Base-by-base conservation (phyloP, 2,329 filamentous ascomycete genomes). In the Myriosclerotinia duriaeana region DNA sequence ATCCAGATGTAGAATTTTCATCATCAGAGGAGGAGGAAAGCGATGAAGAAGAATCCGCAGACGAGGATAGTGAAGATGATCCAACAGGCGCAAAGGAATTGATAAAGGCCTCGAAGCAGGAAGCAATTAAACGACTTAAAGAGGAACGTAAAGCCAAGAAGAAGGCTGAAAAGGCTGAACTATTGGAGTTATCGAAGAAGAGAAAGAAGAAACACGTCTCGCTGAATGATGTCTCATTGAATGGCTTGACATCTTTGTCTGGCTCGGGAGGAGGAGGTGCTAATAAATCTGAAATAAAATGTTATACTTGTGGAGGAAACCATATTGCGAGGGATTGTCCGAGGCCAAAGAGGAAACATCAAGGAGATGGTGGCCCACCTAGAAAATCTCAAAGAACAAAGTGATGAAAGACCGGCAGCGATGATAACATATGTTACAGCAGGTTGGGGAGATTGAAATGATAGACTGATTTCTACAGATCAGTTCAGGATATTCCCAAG, bases 151-250 rank as follows among this genome's bases (percentile, higher is more conserved):
- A 79, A 71, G 78, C 78, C 50, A 82, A 81, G 73, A 80, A 80
- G 72, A 81, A 82, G 59, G 78, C 78, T 36, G 82, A 83, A 67
- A 79, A 80, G 61, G 78, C 78, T 34, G 82, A 81, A 69, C 77
- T 79, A 15, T 78, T 79, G 69, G 80, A 85, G 70, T 76, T 88
- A 22, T 83, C 85, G 9, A 84, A 86, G 53, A 83, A 84, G 74
- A 80, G 87, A 54, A 83, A 85, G 72, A 87, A 87, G 76, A 89
- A 88, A 75, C 85, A 89, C 65, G 81, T 91, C 62, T 88, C 88
- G 68, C 78, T 92, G 66, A 34, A 34, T 34, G 30, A 89, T 66
- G 81, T 91, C 62, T 88, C 88, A 68, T 77, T 92, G 66, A 89
- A 89, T 15, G 58, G 81, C 34, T 75, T 88, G 66, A 83, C 81